Percentiles rank a stretch among this genome's conserved stretches.
Conservation (phyloP, 495 filamentous ascomycete genomes). For the Immersiella caudata region DNA sequence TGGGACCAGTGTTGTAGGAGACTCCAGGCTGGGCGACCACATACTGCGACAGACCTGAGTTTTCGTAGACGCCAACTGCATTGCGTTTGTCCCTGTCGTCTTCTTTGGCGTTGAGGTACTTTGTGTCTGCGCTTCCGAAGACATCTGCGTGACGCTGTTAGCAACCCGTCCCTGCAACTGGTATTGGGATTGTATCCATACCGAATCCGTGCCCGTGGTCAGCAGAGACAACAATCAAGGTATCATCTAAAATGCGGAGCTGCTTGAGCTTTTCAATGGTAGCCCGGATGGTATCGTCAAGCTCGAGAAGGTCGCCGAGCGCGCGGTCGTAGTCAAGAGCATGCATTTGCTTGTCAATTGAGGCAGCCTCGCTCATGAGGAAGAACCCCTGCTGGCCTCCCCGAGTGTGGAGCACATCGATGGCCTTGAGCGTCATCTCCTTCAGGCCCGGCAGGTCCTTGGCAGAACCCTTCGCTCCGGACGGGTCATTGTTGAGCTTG, state of each 20-base stretch:
- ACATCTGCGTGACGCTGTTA: slow-evolving; percentile 33
- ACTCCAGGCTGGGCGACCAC: slow-evolving; percentile 44
- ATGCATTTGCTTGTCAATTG: slow-evolving; percentile 82
- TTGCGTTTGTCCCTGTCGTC: slow-evolving; percentile 66
- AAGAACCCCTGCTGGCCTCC: slow-evolving; percentile 69
- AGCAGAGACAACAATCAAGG: slow-evolving; percentile 70
- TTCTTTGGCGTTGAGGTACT: slow-evolving; percentile 61
- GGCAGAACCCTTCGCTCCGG: slow-evolving; percentile 59
- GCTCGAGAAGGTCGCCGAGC: slow-evolving; percentile 72
- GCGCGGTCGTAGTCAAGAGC: slow-evolving; percentile 74
- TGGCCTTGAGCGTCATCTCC: slow-evolving; percentile 80
- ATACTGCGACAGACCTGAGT: slow-evolving; percentile 72
- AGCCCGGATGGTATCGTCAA: slow-evolving; percentile 72
- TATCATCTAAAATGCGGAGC: slow-evolving; percentile 62
- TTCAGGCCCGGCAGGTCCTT: slow-evolving; percentile 71
- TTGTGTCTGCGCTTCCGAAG: slow-evolving; percentile 53
- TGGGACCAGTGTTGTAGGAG: slow-evolving; percentile 63
- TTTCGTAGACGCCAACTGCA: slow-evolving; percentile 67
- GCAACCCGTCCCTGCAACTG: not conserved
- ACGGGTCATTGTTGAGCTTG: slow-evolving; percentile 62
- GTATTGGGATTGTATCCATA: slow-evolving; percentile 11
- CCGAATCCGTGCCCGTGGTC: slow-evolving; percentile 79
- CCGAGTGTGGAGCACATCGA: slow-evolving; percentile 68
- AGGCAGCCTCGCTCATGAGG: slow-evolving; percentile 75
- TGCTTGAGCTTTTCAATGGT: slow-evolving; percentile 63